Evolutionary conservation across 2,329 filamentous ascomycete species (phyloP).

Genomic region (Rhynchosporium graminicola): DNA sequence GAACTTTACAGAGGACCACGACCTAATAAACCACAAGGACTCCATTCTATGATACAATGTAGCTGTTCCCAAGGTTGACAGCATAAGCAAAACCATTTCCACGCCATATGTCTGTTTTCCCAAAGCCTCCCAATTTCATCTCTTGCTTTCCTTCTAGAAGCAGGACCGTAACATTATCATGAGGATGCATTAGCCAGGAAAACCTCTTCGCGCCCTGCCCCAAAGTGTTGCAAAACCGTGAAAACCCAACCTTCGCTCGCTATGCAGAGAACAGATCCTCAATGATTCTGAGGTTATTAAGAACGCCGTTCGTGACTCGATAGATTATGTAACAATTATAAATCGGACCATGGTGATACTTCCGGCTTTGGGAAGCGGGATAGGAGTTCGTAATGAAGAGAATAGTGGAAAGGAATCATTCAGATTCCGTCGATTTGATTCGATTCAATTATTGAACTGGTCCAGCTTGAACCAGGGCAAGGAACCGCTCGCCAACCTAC

Average conservation of each 20-base stretch:
- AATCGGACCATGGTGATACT: constrained; percentile 23
- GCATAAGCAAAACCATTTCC: constrained; percentile 36
- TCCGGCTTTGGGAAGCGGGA: constrained; percentile 14
- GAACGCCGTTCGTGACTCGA: constrained; percentile 39
- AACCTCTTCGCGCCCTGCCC: constrained; percentile 28
- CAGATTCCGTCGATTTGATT: constrained; percentile 5
- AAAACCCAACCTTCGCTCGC: constrained; percentile 41
- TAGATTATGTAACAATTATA: constrained; percentile 40
- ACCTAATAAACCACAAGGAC: constrained; percentile 23
- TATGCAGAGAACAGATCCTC: constrained; percentile 41
- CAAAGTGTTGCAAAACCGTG: constrained; percentile 37
- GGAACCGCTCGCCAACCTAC: constrained; percentile 39
- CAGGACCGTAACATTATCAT: constrained; percentile 40
- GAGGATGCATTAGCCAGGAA: constrained; percentile 39
- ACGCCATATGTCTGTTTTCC: constrained; percentile 39
- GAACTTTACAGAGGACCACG: constrained; percentile 2
- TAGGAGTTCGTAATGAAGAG: constrained; percentile 13
- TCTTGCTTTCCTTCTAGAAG: constrained; percentile 32
- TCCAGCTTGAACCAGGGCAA: constrained; percentile 30
- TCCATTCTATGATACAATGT: constrained; percentile 39
- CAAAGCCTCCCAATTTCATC: constrained; percentile 27
- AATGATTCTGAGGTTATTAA: constrained; percentile 35
- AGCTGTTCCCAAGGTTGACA: constrained; percentile 25
- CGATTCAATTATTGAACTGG: constrained; percentile 8
- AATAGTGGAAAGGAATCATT: constrained; percentile 11